Conservation (phyloP, 805 yeast species). For the Candida piceae region DNA sequence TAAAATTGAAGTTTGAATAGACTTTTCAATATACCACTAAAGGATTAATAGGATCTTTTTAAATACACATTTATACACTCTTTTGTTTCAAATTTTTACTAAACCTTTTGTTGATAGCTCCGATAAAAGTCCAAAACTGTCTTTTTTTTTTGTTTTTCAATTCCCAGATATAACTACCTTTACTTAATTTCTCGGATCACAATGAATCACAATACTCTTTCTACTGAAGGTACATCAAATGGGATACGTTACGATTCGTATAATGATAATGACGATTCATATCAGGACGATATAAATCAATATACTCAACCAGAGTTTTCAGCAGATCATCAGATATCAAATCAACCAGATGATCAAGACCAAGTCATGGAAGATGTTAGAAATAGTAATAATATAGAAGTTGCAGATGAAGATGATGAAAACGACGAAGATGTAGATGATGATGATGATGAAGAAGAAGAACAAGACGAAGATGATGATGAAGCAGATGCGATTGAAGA, state of each 20-base stretch:
- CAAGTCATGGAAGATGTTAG: constrained; percentile 13
- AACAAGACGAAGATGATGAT: constrained; percentile 12
- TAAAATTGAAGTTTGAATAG: no score
- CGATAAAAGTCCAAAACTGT: no score
- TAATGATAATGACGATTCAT: constrained; percentile 1
- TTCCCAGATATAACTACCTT: no score
- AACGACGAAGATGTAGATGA: constrained; percentile 28
- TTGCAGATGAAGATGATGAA: constrained; percentile 25
- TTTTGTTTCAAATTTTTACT: no score
- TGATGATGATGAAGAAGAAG: constrained; percentile 11
- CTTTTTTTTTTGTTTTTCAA: no score
- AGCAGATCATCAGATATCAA: constrained; percentile 2
- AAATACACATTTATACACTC: no score
- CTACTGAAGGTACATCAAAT: no score
- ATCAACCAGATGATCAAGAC: not conserved
- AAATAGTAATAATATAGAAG: constrained; percentile 18
- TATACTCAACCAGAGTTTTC: constrained; percentile 2
- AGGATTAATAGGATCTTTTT: no score
- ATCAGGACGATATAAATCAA: constrained; percentile 11
- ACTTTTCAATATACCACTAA: no score
- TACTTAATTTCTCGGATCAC: no score
- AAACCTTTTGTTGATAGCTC: no score
- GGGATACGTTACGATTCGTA: constrained; percentile 2
- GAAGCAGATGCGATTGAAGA: constrained; percentile 33
- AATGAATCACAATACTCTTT: no score